Percentiles rank a stretch among this genome's conserved stretches.
These are phyloP conservation scores for Sodiomyces alkalinus DNA, from an alignment of 2,329 filamentous ascomycete species.

Conservation along the genomic window DNA sequence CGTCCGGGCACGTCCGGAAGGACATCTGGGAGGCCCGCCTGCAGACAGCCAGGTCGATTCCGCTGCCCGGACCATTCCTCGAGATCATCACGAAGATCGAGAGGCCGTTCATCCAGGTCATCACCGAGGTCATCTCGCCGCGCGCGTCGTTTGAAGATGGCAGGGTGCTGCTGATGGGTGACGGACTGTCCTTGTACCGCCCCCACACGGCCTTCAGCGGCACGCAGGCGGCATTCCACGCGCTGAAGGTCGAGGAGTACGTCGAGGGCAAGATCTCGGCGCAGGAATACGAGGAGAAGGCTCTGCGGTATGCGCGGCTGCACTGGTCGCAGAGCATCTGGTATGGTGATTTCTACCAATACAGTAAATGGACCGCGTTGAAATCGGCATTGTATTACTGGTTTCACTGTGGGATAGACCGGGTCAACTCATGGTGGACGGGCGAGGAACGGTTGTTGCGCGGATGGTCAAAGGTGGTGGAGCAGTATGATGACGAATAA, in stretches of 20 bases:
- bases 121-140: constrained; percentile 8
- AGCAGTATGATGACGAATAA: no score
- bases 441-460: no score
- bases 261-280: constrained; percentile 3
- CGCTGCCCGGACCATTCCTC: no score
- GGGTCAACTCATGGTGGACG: no score
- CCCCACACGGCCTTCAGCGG: no score
- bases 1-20: no score
- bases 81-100: constrained; percentile 8
- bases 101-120: constrained; percentile 9
- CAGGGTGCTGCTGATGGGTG: constrained; percentile 7
- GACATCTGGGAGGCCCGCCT: no score
- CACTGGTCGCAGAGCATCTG: constrained; percentile 6
- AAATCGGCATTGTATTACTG: no score
- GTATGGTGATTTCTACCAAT: constrained; percentile 7
- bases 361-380: no score
- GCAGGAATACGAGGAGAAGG: constrained; percentile 5
- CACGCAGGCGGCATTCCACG: constrained; percentile 6
- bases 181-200: constrained; percentile 5
- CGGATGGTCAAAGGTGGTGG: no score
- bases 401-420: no score
- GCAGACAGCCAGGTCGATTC: no score
- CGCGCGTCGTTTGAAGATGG: constrained; percentile 7
- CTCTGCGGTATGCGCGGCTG: constrained; percentile 3
- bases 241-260: constrained; percentile 2